A percentile compares a stretch with the other conserved stretches of the same genome.
Conservation (phyloP, 2,329 filamentous ascomycete species). For the Zopfia rhizophila region DNA sequence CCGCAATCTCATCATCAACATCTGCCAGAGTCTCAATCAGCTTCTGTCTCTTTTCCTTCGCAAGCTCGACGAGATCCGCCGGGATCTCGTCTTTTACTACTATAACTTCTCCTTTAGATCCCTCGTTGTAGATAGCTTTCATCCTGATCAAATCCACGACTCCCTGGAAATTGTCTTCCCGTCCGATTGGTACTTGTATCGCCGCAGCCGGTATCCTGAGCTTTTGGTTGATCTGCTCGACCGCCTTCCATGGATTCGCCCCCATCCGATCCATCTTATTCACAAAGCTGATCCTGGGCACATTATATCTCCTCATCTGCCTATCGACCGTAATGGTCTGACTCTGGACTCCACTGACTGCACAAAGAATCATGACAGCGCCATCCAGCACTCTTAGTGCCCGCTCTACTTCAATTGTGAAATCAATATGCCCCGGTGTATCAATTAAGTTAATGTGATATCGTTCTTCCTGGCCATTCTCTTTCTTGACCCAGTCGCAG, state of each 20-base stretch:
- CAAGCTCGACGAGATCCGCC: constrained; percentile 78
- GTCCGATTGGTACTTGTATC: constrained; percentile 92
- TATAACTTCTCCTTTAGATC: constrained; percentile 78
- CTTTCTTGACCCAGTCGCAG: constrained; percentile 92
- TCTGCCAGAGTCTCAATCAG: constrained; percentile 96
- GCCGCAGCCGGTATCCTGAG: constrained; percentile 92
- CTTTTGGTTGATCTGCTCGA: constrained; percentile 98
- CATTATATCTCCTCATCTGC: constrained; percentile 98
- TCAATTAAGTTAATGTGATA: constrained; percentile 99
- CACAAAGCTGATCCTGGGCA: constrained; percentile 93
- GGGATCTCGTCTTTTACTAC: constrained; percentile 83
- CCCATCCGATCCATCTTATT: constrained; percentile 99
- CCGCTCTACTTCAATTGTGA: constrained; percentile 98
- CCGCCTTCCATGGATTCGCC: constrained; percentile 95
- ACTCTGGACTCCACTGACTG: constrained; percentile 95
- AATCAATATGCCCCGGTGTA: constrained; percentile 98
- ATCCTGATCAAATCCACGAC: constrained; percentile 93
- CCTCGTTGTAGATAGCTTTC: constrained; percentile 94
- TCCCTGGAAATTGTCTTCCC: constrained; percentile 90
- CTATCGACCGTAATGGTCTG: constrained; percentile 98
- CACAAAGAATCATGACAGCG: constrained; percentile 98
- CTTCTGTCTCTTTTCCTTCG: constrained; percentile 81
- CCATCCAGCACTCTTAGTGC: constrained; percentile 94
- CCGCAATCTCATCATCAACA: constrained; percentile 97
- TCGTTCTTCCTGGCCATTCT: constrained; percentile 81